Evolutionary conservation across 306 rosid species (phyloP).

Genomic region (Medicago ruthenica): DNA sequence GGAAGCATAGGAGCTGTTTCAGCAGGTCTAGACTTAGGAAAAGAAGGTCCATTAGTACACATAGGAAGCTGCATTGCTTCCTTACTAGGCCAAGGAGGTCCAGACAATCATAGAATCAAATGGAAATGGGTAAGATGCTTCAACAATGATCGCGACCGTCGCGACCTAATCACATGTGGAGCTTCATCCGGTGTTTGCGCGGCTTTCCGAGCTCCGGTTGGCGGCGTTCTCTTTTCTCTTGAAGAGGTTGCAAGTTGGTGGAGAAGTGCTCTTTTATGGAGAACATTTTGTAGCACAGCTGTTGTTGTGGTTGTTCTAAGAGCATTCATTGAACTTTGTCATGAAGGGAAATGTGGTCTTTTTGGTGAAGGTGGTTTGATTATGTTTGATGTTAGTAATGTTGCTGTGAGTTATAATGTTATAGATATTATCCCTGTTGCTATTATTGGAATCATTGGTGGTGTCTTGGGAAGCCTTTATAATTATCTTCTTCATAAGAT

Average conservation of each 20-base stretch:
- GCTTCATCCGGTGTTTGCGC: neutral
- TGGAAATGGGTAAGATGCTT: neutral
- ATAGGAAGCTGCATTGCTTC: neutral
- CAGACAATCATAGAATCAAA: neutral
- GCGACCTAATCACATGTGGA: neutral
- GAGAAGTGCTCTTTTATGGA: neutral
- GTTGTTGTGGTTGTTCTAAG: neutral
- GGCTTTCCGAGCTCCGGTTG: neutral
- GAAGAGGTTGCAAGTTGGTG: neutral
- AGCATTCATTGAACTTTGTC: neutral
- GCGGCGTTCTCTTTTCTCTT: neutral
- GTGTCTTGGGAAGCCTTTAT: neutral
- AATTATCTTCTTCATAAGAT: neutral
- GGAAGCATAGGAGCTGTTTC: neutral
- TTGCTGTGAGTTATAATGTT: slow-evolving; percentile 60
- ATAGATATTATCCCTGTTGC: slow-evolving; percentile 51
- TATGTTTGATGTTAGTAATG: slow-evolving; percentile 85
- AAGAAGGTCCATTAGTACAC: neutral
- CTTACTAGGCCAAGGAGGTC: neutral
- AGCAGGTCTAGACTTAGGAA: neutral
- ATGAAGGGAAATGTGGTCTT: neutral
- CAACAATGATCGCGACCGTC: neutral
- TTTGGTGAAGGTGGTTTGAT: slow-evolving; percentile 87
- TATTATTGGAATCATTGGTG: neutral
- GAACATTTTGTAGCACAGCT: neutral